Conservation (phyloP, 495 filamentous ascomycete genomes). For the Neurospora sp. region DNA sequence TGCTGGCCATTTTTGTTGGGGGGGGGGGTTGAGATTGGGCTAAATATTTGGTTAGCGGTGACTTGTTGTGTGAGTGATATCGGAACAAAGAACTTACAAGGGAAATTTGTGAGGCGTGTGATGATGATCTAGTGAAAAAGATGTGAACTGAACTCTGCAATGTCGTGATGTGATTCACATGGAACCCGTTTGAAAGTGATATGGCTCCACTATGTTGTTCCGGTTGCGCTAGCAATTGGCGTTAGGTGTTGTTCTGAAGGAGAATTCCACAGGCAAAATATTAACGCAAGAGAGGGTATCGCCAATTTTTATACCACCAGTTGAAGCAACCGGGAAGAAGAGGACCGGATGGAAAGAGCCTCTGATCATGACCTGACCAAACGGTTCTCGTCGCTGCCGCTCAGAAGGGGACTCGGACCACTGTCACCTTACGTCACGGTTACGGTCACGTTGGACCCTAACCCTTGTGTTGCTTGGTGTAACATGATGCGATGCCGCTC, state of each 20-base stretch:
- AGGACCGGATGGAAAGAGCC: too few relatives aligned
- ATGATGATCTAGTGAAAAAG: neutral
- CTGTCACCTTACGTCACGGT: neutral
- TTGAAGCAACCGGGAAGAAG: too few relatives aligned
- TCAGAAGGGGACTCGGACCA: neutral
- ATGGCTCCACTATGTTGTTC: neutral
- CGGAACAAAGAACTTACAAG: neutral
- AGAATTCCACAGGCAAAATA: too few relatives aligned
- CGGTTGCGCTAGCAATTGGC: neutral
- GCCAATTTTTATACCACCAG: neutral
- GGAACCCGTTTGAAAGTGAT: neutral
- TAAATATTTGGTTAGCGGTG: accelerated
- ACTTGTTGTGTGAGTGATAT: neutral
- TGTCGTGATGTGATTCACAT: neutral
- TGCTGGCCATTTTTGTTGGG: neutral
- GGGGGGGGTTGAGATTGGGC: neutral
- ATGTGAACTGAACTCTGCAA: neutral
- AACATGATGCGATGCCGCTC: too few relatives aligned
- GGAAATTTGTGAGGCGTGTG: neutral
- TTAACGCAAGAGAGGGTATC: neutral
- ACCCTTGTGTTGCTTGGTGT: neutral
- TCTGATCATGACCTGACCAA: too few relatives aligned
- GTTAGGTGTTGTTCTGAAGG: too few relatives aligned
- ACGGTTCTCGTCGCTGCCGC: neutral
- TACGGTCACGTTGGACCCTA: neutral